phyloP scores from a whole-genome alignment of 257 asterid species.

The Plantago elongata region DNA sequence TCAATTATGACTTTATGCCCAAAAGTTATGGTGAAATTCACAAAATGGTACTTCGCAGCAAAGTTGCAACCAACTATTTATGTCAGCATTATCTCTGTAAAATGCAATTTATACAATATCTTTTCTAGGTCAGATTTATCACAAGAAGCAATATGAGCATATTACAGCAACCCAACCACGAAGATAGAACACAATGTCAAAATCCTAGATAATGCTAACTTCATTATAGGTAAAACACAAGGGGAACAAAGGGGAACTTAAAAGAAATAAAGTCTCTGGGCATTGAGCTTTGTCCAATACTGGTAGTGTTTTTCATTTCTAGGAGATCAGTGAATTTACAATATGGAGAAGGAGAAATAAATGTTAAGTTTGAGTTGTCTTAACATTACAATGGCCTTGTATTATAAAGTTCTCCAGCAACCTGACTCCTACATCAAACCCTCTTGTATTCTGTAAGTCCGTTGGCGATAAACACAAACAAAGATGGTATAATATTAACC shows the following conservation, averaged over 20 bases:
- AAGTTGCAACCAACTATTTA: not conserved
- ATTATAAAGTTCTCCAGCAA: conserved; percentile 3
- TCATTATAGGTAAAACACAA: too few relatives aligned
- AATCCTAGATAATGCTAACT: too few relatives aligned
- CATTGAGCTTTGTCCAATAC: too few relatives aligned
- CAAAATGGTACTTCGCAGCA: not conserved
- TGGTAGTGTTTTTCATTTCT: too few relatives aligned
- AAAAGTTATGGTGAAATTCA: not conserved
- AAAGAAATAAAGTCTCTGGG: too few relatives aligned
- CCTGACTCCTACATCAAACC: conserved; percentile 5
- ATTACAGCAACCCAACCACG: too few relatives aligned
- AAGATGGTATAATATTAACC: conserved; percentile 18
- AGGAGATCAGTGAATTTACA: not conserved
- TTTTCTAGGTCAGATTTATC: too few relatives aligned
- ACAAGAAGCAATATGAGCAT: too few relatives aligned
- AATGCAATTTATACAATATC: too few relatives aligned
- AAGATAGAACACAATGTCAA: too few relatives aligned
- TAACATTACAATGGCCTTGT: conserved; percentile 13
- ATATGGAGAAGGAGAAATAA: conserved; percentile 1
- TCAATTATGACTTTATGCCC: not conserved
- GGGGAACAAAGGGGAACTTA: too few relatives aligned
- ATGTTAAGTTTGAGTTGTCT: conserved; percentile 3
- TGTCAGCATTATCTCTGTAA: too few relatives aligned
- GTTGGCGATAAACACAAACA: conserved; percentile 22
- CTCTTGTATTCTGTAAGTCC: conserved; percentile 25